A percentile compares a stretch with the other conserved stretches of the same genome.
These are phyloP conservation scores for Geotrichum australiense DNA, from an alignment of 1,139 yeast species.

Conservation along the genomic window DNA sequence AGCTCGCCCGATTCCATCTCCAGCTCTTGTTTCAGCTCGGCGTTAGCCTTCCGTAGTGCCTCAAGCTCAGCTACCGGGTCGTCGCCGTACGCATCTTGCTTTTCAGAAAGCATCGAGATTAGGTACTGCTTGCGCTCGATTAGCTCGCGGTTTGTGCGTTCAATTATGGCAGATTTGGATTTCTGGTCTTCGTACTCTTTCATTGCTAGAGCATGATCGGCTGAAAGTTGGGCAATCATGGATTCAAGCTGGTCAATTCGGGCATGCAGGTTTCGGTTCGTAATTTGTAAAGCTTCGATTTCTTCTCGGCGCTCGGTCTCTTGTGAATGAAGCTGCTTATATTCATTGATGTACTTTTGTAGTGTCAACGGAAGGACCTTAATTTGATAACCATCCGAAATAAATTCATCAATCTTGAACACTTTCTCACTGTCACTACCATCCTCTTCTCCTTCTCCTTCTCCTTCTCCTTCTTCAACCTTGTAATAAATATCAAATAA, in stretches of 20 bases:
- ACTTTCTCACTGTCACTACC: not conserved
- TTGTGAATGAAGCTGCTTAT: constrained; percentile 57
- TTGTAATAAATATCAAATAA: constrained; percentile 65
- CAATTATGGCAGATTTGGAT: not conserved
- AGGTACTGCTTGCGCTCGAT: not conserved
- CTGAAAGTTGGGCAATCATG: not conserved
- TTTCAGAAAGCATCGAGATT: not conserved
- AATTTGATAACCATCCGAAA: constrained; percentile 68
- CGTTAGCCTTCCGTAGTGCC: not conserved
- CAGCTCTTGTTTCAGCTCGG: not conserved
- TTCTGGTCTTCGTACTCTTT: constrained; percentile 2
- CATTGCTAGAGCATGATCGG: constrained; percentile 3
- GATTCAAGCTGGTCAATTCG: constrained; percentile 1
- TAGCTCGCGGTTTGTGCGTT: not conserved
- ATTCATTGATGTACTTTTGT: constrained; percentile 63
- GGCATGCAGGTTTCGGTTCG: not conserved
- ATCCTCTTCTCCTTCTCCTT: not conserved
- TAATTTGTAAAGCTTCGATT: constrained; percentile 51
- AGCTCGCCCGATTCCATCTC: not conserved
- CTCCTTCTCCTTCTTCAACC: constrained; percentile 31
- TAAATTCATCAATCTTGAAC: constrained; percentile 46
- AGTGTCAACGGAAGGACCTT: constrained; percentile 65
- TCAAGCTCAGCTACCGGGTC: constrained; percentile 3
- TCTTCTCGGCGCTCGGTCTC: constrained; percentile 67
- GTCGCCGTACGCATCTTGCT: constrained; percentile 4